Percentiles rank a stretch among this genome's conserved stretches.
Conservation (phyloP, 352 stramenopile species). For the Phytophthora fragariae region DNA sequence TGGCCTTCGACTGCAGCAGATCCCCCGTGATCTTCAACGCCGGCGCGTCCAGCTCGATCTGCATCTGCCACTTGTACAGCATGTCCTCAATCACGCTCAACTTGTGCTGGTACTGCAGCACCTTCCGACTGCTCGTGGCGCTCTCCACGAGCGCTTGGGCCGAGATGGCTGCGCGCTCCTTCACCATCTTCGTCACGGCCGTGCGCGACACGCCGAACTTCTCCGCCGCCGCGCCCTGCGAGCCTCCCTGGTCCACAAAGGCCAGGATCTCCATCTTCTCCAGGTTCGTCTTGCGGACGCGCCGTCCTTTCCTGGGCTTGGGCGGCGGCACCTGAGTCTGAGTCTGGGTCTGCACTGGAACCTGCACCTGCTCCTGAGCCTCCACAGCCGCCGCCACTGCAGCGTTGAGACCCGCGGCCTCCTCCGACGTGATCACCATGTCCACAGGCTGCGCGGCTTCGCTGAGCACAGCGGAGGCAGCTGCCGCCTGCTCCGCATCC, state of each 20-base stretch:
- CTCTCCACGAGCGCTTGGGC: constrained; percentile 74
- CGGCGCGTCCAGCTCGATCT: constrained; percentile 74
- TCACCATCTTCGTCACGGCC: constrained; percentile 89
- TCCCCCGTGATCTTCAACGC: constrained; percentile 80
- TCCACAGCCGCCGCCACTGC: constrained; percentile 6
- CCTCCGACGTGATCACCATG: constrained; percentile 26
- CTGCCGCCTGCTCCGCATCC: not conserved
- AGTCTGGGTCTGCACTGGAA: not conserved
- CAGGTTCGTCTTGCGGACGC: constrained; percentile 83
- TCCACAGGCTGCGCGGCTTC: constrained; percentile 18
- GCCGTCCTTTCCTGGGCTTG: constrained; percentile 55
- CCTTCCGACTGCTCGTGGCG: constrained; percentile 74
- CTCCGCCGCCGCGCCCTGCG: constrained; percentile 75
- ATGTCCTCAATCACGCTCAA: constrained; percentile 88
- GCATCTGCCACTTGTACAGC: constrained; percentile 88
- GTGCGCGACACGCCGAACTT: constrained; percentile 86
- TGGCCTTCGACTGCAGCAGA: constrained; percentile 77
- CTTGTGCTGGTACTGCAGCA: constrained; percentile 87
- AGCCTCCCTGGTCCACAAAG: constrained; percentile 83
- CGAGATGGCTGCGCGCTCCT: constrained; percentile 79
- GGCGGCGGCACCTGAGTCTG: not conserved
- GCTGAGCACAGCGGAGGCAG: constrained; percentile 4
- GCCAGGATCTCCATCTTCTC: constrained; percentile 87
- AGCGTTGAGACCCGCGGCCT: constrained; percentile 23
- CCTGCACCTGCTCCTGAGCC: not conserved